A percentile compares a stretch with the other conserved stretches of the same genome.
These are phyloP conservation scores for Arabidopsis thaliana DNA, from an alignment of 345 rosid species.

Conservation along the genomic window DNA sequence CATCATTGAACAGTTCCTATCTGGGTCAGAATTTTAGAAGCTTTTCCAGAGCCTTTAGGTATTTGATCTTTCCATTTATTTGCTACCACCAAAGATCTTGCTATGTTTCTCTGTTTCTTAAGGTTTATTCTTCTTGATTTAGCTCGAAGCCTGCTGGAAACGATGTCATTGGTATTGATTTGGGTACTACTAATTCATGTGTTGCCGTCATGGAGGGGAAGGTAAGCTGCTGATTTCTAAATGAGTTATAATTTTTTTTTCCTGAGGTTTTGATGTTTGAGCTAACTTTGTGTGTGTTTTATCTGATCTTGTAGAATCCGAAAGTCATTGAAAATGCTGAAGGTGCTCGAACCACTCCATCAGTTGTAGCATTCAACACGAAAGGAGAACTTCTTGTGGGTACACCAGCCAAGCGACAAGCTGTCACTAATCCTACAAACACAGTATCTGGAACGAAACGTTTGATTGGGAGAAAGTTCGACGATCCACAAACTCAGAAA, in stretches of 20 bases:
- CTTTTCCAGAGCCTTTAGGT: slow-evolving; percentile 83
- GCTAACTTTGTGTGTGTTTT: slow-evolving; percentile 1
- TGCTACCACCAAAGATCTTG: not conserved
- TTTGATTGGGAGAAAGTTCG: slow-evolving; percentile 76
- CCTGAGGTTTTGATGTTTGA: not conserved
- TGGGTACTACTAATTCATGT: slow-evolving; percentile 98
- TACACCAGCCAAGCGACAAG: slow-evolving; percentile 93
- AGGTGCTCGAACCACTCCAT: slow-evolving; percentile 94
- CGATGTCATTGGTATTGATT: slow-evolving; percentile 93
- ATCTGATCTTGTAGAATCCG: slow-evolving; percentile 56
- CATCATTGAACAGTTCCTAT: slow-evolving; percentile 52
- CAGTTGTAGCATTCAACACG: slow-evolving; percentile 80
- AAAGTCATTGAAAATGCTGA: slow-evolving; percentile 92
- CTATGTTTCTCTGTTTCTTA: slow-evolving; percentile 5
- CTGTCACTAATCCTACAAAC: slow-evolving; percentile 87
- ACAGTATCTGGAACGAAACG: slow-evolving; percentile 84
- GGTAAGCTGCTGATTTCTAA: slow-evolving; percentile 46
- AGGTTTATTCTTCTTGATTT: not conserved
- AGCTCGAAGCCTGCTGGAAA: slow-evolving; percentile 87
- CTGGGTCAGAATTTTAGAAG: slow-evolving; percentile 56
- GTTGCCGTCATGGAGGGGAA: slow-evolving; percentile 99
- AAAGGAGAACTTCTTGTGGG: slow-evolving; percentile 85
- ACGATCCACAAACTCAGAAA: slow-evolving; percentile 80
- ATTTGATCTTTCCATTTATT: slow-evolving; percentile 25
- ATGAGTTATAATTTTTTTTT: not conserved